Percentiles rank a stretch among this genome's conserved stretches.
Conservation (phyloP, 805 yeast species). For the Wickerhamomyces sydowiorum region DNA sequence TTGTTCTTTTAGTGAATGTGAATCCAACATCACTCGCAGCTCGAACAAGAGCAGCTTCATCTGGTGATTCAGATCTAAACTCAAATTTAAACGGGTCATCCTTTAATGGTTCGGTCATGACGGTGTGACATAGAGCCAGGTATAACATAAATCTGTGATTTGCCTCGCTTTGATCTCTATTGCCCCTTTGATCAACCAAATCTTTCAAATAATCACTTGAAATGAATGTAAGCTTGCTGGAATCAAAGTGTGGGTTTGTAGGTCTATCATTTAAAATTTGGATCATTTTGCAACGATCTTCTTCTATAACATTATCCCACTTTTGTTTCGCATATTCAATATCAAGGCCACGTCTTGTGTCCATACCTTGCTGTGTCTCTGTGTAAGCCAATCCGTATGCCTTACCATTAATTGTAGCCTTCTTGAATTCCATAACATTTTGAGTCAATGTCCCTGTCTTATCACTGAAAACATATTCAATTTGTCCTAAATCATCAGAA, state of each 20-base stretch:
- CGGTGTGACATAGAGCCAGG: conserved; percentile 73
- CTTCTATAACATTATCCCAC: conserved; percentile 48
- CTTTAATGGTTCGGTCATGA: conserved; percentile 62
- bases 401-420: conserved; percentile 68
- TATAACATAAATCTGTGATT: conserved; percentile 70
- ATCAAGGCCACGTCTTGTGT: conserved; percentile 73
- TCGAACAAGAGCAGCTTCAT: conserved; percentile 78
- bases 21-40: conserved; percentile 78
- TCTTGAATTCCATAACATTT: conserved; percentile 81
- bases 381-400: conserved; percentile 78
- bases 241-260: conserved; percentile 35
- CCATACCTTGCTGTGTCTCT: conserved; percentile 74
- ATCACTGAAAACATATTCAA: conserved; percentile 79
- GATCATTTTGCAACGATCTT: conserved; percentile 49
- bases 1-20: conserved; percentile 61
- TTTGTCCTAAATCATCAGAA: conserved; percentile 81
- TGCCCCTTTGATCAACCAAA: conserved; percentile 35
- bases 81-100: conserved; percentile 48
- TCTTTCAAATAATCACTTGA: conserved; percentile 62
- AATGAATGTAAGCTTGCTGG: conserved; percentile 61
- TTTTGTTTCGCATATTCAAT: conserved; percentile 52
- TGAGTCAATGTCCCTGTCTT: conserved; percentile 83
- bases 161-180: conserved; percentile 45
- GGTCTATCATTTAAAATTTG: conserved; percentile 30
- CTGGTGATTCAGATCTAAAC: conserved; percentile 80